A percentile compares a stretch with the other conserved stretches of the same genome.
phyloP scores from a whole-genome alignment of 331 rosid species.

The Erythrophleum ivorense region DNA sequence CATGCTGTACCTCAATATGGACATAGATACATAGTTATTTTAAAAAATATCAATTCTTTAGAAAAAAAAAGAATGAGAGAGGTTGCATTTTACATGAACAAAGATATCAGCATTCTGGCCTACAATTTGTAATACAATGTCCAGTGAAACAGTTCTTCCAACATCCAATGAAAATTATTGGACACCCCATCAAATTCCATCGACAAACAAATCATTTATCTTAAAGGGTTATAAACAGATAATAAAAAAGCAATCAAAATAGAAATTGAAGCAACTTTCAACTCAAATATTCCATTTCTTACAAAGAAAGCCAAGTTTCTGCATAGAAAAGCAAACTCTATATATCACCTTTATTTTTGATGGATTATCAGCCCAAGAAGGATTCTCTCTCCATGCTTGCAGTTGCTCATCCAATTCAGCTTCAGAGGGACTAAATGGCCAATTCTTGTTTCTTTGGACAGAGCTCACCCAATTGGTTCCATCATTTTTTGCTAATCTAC shows the following conservation, averaged over 20 bases:
- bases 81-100: constrained; percentile 24
- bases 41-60: constrained; percentile 10
- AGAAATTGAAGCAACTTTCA: constrained; percentile 13
- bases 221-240: not conserved
- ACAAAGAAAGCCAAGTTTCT: not conserved
- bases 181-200: constrained; percentile 19
- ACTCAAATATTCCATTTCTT: not conserved
- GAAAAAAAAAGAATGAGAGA: constrained; percentile 7
- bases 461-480: constrained; percentile 46
- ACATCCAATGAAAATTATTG: not conserved
- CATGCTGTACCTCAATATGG: not conserved
- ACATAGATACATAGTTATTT: constrained; percentile 22
- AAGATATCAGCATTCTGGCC: constrained; percentile 14
- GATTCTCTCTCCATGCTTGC: constrained; percentile 87
- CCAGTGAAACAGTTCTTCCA: constrained; percentile 19
- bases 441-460: constrained; percentile 41
- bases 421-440: constrained; percentile 53
- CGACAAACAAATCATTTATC: constrained; percentile 5
- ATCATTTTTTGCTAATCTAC: constrained; percentile 59
- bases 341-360: constrained; percentile 71
- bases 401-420: constrained; percentile 80
- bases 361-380: constrained; percentile 82
- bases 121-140: not conserved
- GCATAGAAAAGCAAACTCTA: constrained; percentile 25
- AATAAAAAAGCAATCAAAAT: constrained; percentile 1